Conservation (phyloP, 2,329 filamentous ascomycete genomes). For the Epicoccum sorghinum region DNA sequence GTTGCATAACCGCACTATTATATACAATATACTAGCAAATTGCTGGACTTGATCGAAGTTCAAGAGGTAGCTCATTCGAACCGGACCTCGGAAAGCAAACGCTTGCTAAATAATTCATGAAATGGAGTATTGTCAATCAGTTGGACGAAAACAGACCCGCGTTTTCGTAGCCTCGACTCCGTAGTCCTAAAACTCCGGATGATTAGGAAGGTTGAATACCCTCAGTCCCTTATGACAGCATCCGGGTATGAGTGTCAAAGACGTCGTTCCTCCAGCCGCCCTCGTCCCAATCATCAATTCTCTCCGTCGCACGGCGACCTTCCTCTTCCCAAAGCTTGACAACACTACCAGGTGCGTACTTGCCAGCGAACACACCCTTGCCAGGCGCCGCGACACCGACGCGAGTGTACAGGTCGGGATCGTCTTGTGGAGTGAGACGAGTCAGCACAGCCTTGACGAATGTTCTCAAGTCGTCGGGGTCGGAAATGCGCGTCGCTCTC, state of each 20-base stretch:
- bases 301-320: conserved; percentile 70
- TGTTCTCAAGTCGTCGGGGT: conserved; percentile 78
- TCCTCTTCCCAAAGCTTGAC: conserved; percentile 91
- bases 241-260: conserved; percentile 64
- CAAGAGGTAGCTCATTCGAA: too few species aligned
- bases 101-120: conserved; percentile 9
- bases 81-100: background rate
- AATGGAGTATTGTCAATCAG: background rate
- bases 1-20: too few species aligned
- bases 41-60: too few species aligned
- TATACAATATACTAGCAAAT: too few species aligned
- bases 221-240: conserved; percentile 17
- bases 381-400: conserved; percentile 70
- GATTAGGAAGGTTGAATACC: background rate
- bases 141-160: background rate
- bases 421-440: conserved; percentile 71
- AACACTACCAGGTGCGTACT: conserved; percentile 88
- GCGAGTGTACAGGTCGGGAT: conserved; percentile 77
- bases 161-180: background rate
- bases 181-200: too few species aligned
- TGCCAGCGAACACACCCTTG: conserved; percentile 74
- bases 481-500: conserved; percentile 80
- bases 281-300: conserved; percentile 73
- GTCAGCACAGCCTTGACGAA: conserved; percentile 85
- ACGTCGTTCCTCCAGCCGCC: conserved; percentile 85